Percentiles rank a stretch among this genome's conserved stretches.
These are phyloP conservation scores for Carex parvula DNA, from an alignment of 176 grass and related monocot genomes.

Conservation along the genomic window DNA sequence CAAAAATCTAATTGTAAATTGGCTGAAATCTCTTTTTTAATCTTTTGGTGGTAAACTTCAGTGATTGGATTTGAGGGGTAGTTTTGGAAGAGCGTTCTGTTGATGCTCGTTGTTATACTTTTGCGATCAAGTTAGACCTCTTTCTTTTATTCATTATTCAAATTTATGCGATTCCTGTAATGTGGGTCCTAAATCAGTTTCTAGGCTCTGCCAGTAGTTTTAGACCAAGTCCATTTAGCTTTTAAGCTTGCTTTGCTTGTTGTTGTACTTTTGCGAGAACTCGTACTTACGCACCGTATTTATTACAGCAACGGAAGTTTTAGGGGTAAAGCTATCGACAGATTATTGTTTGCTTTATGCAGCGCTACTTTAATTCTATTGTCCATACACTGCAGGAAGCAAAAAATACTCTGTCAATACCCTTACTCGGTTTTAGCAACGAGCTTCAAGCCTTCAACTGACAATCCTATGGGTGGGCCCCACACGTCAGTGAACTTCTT, in stretches of 20 bases:
- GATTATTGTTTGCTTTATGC: no score
- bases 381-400: no score
- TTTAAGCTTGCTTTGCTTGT: background rate
- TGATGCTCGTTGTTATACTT: conserved; percentile 10
- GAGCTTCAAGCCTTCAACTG: background rate
- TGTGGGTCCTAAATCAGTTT: background rate
- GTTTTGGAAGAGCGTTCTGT: background rate
- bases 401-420: no score
- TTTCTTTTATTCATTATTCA: background rate
- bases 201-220: no score
- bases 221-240: background rate
- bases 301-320: background rate
- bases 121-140: background rate
- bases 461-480: background rate
- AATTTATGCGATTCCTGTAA: background rate
- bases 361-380: no score
- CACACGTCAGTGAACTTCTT: background rate
- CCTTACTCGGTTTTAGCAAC: background rate
- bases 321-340: no score
- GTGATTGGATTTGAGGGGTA: conserved; percentile 5
- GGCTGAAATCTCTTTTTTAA: conserved; percentile 17
- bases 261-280: background rate
- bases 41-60: conserved; percentile 22
- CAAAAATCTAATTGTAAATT: background rate
- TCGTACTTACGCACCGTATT: background rate